These are phyloP conservation scores for Bifiguratus adelaidae DNA, from an alignment of 192 early-diverging fungal species.

Conservation along the genomic window DNA sequence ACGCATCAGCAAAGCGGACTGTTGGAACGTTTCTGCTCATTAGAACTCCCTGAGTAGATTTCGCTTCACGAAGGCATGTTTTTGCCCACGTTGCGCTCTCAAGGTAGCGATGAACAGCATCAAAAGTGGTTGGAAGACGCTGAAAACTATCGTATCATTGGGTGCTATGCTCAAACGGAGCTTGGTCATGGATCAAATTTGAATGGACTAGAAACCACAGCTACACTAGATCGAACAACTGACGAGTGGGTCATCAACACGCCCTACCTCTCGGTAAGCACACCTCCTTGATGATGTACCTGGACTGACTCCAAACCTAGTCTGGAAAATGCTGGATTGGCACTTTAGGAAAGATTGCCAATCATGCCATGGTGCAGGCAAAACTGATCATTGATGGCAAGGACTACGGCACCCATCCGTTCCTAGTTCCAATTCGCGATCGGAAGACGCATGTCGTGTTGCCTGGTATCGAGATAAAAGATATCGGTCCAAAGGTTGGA, in stretches of 20 bases:
- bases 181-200: constrained; percentile 68
- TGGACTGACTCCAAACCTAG: no score
- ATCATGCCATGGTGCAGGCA: constrained; percentile 82
- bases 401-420: constrained; percentile 66
- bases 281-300: no score
- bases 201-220: constrained; percentile 85
- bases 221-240: constrained; percentile 71
- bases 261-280: constrained; percentile 66
- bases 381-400: constrained; percentile 64
- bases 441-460: constrained; percentile 61
- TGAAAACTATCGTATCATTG: constrained; percentile 62
- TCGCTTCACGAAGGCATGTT: constrained; percentile 76
- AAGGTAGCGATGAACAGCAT: constrained; percentile 69
- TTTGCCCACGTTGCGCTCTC: constrained; percentile 64
- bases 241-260: constrained; percentile 82
- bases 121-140: constrained; percentile 67
- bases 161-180: constrained; percentile 83
- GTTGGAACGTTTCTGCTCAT: no score
- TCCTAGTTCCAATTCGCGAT: constrained; percentile 73
- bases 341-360: constrained; percentile 66
- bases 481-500: constrained; percentile 85
- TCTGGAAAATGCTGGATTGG: constrained; percentile 87
- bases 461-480: constrained; percentile 71
- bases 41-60: constrained; percentile 32
- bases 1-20: no score